Percentiles rank a stretch among this genome's conserved stretches.
Evolutionary conservation across 768 basidiomycete genomes (phyloP).

Genomic region (Termitomyces sp.): DNA sequence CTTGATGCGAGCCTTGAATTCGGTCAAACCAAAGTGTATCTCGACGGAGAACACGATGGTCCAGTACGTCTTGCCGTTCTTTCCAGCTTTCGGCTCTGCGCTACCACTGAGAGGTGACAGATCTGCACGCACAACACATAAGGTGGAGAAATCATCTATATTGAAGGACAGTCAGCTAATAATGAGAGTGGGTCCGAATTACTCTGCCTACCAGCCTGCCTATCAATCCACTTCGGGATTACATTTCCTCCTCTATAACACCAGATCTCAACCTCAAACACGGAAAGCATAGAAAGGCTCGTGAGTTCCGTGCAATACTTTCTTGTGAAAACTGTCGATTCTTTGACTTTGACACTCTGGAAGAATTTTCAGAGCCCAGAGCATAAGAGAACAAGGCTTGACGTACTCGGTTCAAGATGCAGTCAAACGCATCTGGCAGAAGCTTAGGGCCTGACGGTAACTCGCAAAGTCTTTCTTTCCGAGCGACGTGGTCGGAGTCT

Average conservation of each 20-base stretch:
- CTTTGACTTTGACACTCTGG: slow-evolving; percentile 73
- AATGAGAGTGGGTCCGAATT: not conserved
- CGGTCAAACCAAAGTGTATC: slow-evolving; percentile 80
- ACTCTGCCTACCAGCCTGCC: slow-evolving; percentile 46
- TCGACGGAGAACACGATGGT: slow-evolving; percentile 83
- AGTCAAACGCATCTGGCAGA: slow-evolving; percentile 82
- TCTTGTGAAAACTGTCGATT: slow-evolving; percentile 76
- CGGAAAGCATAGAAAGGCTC: slow-evolving; percentile 68
- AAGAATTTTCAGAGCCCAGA: not conserved
- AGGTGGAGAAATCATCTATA: slow-evolving; percentile 68
- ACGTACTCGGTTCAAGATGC: slow-evolving; percentile 68
- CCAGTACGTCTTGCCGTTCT: slow-evolving; percentile 72
- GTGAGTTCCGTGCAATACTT: slow-evolving; percentile 85
- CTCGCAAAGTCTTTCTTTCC: slow-evolving; percentile 67
- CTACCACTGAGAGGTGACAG: slow-evolving; percentile 70
- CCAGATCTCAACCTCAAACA: slow-evolving; percentile 85
- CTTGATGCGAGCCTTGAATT: slow-evolving; percentile 80
- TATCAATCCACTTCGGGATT: slow-evolving; percentile 73
- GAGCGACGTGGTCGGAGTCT: slow-evolving; percentile 64
- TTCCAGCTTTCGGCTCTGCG: slow-evolving; percentile 65
- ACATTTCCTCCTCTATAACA: slow-evolving; percentile 75
- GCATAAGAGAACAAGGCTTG: not conserved
- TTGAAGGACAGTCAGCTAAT: not conserved
- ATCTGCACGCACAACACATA: slow-evolving; percentile 79
- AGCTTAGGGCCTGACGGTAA: slow-evolving; percentile 75